phyloP scores from a whole-genome alignment of 2,329 filamentous ascomycete species.

The Aspergillus ochraceus region DNA sequence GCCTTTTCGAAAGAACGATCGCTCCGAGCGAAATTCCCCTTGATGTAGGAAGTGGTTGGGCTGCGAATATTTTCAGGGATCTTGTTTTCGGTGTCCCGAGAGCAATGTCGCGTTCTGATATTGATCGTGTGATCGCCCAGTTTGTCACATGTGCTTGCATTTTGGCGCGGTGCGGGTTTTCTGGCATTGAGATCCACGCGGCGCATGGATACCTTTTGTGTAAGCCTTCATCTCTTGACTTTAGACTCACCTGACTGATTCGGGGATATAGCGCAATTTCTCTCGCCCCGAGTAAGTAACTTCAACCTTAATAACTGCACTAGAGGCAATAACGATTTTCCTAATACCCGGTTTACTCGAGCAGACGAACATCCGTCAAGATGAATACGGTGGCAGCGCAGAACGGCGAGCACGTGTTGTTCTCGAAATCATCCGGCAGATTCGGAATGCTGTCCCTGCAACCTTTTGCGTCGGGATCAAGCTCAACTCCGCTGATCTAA shows the following conservation, averaged over 20 bases:
- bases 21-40: conserved; percentile 22
- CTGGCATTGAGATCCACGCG: conserved; percentile 44
- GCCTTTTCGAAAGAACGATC: conserved; percentile 17
- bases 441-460: conserved; percentile 36
- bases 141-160: conserved; percentile 53
- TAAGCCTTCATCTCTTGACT: conserved; percentile 10
- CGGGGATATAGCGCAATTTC: conserved; percentile 12
- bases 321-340: no score
- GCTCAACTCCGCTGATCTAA: conserved; percentile 45
- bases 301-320: no score
- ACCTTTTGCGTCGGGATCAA: conserved; percentile 45
- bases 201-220: conserved; percentile 48
- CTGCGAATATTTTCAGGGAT: not conserved
- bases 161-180: conserved; percentile 30
- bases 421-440: conserved; percentile 38
- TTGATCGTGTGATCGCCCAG: conserved; percentile 49
- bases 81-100: conserved; percentile 48
- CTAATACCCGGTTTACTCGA: no score
- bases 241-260: not conserved
- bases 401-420: conserved; percentile 42
- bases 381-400: conserved; percentile 44
- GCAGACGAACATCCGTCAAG: conserved; percentile 27
- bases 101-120: conserved; percentile 54
- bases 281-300: conserved; percentile 31
- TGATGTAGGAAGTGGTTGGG: not conserved